Base-by-base conservation (phyloP, 208 protist genomes). In the Trypanosoma scelopori region DNA sequence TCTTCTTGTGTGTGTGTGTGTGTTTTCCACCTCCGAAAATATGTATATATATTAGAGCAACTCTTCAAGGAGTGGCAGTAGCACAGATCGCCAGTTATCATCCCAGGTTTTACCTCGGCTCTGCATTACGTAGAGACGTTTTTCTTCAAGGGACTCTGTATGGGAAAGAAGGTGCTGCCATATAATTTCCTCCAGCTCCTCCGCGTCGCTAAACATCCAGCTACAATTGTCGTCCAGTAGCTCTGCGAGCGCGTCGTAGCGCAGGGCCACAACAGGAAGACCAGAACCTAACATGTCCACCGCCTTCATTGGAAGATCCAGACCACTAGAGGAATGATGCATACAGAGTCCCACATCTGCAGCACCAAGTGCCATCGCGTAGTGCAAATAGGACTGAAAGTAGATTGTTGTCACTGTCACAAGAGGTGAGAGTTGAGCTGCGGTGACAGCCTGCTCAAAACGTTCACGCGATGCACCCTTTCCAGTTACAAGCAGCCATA, bases 221-320 rank as follows among this genome's bases (percentile, higher is more conserved):
- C 84, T 85, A 35, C 74, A 59, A 51, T 82, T 58, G 6, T 80
- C 45, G 25, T 81, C 76, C 52, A 99, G 90, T 18, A 99, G 73
- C 63, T 98, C 96, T n/a, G 52, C 22, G 16, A 99, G 74, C 1
- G 83, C 78, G 1, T 78, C 64, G 69, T 97, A 99, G 18, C 84
- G 57, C 11, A 95, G 58, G 3, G 96, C 97, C 2, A 91, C 79
- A 15, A 97, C 93, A 7, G 98, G 98, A 11, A 99, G 41, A 13
- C 86, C 85, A 52, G 79, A 87, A 0, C 97, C 97, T 30, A 99
- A 82, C 96, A 99, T 98, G 62, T 99, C 97, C 3, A 98, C 91
- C 7, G 94, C 94, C 64, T 99, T 99, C 97, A 99, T 99, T 5
- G 98, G 98, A 22, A 99, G 71, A 73, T 99, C 98, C 22, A 98